A percentile compares a stretch with the other conserved stretches of the same genome.
These are phyloP conservation scores for Wallacemonas sp. DNA, from an alignment of 208 protist species.

Conservation along the genomic window DNA sequence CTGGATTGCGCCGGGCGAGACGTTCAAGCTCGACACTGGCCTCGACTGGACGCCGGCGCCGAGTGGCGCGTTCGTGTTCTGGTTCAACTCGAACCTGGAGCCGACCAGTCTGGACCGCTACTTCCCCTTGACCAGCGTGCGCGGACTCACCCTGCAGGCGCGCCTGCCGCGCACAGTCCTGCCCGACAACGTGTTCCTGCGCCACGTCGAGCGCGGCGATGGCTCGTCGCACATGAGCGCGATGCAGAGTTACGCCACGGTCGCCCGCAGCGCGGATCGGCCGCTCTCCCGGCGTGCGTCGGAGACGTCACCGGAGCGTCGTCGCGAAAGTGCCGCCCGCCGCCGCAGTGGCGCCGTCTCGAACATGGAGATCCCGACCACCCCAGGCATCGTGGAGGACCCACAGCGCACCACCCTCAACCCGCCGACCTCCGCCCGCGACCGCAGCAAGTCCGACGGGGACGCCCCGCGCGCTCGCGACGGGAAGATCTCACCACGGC, in stretches of 20 bases:
- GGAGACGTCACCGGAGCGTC: constrained; percentile 2
- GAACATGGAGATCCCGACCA: constrained; percentile 22
- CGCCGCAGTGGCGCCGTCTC: constrained; percentile 25
- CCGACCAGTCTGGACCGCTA: constrained; percentile 77
- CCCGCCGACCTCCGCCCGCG: neutral
- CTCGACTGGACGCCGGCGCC: constrained; percentile 42
- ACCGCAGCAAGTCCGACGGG: constrained; percentile 7
- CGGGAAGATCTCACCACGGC: neutral
- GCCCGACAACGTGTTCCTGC: constrained; percentile 58
- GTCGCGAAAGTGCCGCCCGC: constrained; percentile 15
- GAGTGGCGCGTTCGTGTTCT: constrained; percentile 82
- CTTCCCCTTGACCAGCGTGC: constrained; percentile 60
- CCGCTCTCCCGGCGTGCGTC: constrained; percentile 1
- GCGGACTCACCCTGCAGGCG: constrained; percentile 43
- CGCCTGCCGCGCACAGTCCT: constrained; percentile 45
- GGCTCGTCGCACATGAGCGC: constrained; percentile 14
- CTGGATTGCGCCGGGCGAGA: constrained; percentile 75
- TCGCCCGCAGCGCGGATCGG: neutral
- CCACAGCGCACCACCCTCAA: constrained; percentile 7
- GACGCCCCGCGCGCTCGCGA: neutral
- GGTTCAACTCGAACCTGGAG: constrained; percentile 61
- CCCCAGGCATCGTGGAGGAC: constrained; percentile 18
- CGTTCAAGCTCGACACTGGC: constrained; percentile 52
- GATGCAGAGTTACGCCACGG: constrained; percentile 6
- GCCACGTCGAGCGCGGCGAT: constrained; percentile 22